Evolutionary conservation across 305 asterid genomes (phyloP), one percentile per base, ranked within the genome.

Genomic region (Solanum hybrid): DNA sequence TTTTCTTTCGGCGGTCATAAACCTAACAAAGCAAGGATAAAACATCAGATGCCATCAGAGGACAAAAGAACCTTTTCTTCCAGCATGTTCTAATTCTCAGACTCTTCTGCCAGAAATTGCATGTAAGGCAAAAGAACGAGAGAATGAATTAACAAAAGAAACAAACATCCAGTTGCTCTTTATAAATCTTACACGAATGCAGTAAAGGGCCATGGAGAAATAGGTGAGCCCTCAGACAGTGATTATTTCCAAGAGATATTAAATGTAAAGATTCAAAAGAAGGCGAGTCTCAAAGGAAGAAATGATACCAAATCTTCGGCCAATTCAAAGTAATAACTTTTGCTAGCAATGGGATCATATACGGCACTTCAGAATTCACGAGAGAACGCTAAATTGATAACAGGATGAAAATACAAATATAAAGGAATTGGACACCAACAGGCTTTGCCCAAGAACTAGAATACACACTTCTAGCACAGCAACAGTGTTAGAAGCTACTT

Each of bases 1-100:
- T 95, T 95, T 92, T 94, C 89, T 95, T 96, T 88, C 93, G 94
- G 91, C 99, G 95, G 91, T 98, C 99, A 94, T 92, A 96, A 80
- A 97, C 98, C 99, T 97, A 94, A 86, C 45, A 90, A 90, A 15
- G 71, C n/a, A 5, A 77, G 64, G 35, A 78, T 51, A 5, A 1
- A 51, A 51, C 29, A 84, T 51, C 19, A 84, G 87, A 82, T 42
- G 27, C 27, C 87, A 82, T 29, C 87, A 82, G 42, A 84, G 42
- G 75, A 82, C 42, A 89, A 88, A 89, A 86, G 42, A 40, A 89
- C n/a, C 64, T 79, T 79, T 35, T 19, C 10, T 36, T 78, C 85
- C 85, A 80, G 75, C 31, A 51, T 84, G 31, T 19, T 84, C 40
- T 84, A 84, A 29, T 51, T 84, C 75, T 56, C 22, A 84, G 14